Percentiles rank a stretch among this genome's conserved stretches.
phyloP scores from a whole-genome alignment of 2,329 filamentous ascomycete species.

The Neofusicoccum umdonicola region DNA sequence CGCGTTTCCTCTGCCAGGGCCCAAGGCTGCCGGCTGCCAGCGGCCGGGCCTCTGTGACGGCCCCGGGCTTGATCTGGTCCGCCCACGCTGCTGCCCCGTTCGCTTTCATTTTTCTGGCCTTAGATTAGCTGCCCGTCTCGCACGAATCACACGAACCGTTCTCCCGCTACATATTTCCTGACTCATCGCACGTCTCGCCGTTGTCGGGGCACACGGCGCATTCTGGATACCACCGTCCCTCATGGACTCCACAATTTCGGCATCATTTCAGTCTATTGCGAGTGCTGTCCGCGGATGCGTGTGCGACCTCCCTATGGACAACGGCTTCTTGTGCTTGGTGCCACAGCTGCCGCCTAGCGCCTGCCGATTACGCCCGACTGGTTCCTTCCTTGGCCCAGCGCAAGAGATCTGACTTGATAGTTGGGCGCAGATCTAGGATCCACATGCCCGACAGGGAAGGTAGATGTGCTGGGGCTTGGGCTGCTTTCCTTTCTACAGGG shows the following conservation, averaged over 20 bases:
- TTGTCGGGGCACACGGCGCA: slow-evolving; percentile 5
- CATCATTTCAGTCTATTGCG: not conserved
- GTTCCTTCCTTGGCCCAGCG: not conserved
- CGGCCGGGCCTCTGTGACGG: slow-evolving; percentile 38
- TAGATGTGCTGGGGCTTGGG: slow-evolving; percentile 5
- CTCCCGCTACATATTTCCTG: not conserved
- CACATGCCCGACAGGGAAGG: slow-evolving; percentile 6
- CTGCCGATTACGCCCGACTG: not conserved
- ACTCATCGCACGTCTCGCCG: not conserved
- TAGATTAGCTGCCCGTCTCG: not conserved
- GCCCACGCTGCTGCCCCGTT: slow-evolving; percentile 35
- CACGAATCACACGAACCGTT: not conserved
- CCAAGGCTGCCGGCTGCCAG: slow-evolving; percentile 29
- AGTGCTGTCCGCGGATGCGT: not conserved
- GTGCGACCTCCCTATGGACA: not conserved
- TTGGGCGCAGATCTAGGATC: not conserved
- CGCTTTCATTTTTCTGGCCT: not conserved
- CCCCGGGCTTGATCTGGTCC: slow-evolving; percentile 63
- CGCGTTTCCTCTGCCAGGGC: not conserved
- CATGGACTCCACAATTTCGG: not conserved
- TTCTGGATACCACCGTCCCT: not conserved
- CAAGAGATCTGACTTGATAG: not conserved
- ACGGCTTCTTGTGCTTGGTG: not conserved
- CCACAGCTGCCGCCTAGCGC: not conserved
- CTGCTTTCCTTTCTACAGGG: not conserved